Conservation (phyloP, 768 basidiomycete genomes). For the Phlebiopsis flavidoalba region DNA sequence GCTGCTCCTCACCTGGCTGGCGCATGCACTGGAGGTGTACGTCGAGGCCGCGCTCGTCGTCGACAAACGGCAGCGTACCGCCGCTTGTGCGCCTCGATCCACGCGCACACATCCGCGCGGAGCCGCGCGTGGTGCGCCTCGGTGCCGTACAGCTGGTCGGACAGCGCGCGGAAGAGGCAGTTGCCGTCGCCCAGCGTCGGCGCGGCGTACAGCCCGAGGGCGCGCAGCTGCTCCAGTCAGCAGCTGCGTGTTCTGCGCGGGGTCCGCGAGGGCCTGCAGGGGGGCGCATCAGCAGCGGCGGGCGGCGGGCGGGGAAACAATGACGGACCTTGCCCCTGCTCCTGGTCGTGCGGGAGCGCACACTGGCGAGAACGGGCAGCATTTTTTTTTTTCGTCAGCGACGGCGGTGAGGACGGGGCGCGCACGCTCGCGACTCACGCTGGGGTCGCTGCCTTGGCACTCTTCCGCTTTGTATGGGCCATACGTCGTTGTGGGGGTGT, state of each 20-base stretch:
- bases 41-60: slow-evolving; percentile 73
- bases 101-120: slow-evolving; percentile 75
- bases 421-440: slow-evolving; percentile 30
- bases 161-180: slow-evolving; percentile 87
- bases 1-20: slow-evolving; percentile 58
- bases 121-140: slow-evolving; percentile 64
- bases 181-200: slow-evolving; percentile 87
- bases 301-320: neutral
- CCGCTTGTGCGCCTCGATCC: slow-evolving; percentile 63
- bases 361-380: slow-evolving; percentile 33
- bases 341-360: slow-evolving; percentile 54
- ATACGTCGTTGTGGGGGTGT: slow-evolving; percentile 24
- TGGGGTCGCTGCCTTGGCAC: slow-evolving; percentile 31
- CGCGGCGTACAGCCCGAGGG: slow-evolving; percentile 82
- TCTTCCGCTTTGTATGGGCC: slow-evolving; percentile 37
- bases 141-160: slow-evolving; percentile 82
- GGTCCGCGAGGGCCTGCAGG: slow-evolving; percentile 44
- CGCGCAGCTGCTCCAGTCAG: slow-evolving; percentile 70
- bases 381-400: slow-evolving; percentile 18
- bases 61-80: slow-evolving; percentile 86
- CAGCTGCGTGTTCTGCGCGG: slow-evolving; percentile 56
- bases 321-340: slow-evolving; percentile 44
- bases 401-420: slow-evolving; percentile 7
- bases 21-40: slow-evolving; percentile 75
- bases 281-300: neutral